A percentile compares a stretch with the other conserved stretches of the same genome.
Conservation (phyloP, 495 filamentous ascomycete species). For the Xylaria telfairii region DNA sequence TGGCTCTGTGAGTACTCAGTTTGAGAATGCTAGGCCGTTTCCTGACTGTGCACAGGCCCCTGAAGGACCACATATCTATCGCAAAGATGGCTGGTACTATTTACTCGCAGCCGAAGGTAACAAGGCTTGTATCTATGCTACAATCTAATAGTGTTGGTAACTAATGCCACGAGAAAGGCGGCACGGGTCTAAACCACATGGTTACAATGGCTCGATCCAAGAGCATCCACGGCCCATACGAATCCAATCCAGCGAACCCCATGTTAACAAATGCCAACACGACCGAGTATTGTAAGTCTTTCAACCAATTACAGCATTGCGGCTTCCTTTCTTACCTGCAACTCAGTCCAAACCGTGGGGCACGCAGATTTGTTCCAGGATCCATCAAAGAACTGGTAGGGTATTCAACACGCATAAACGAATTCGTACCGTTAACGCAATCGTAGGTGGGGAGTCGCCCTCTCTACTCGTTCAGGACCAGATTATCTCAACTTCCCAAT, state of each 20-base stretch:
- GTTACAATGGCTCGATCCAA: constrained; percentile 58
- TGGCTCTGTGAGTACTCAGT: constrained; percentile 34
- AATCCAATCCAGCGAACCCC: constrained; percentile 57
- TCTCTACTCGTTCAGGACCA: constrained; percentile 55
- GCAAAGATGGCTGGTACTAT: constrained; percentile 68
- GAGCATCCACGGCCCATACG: constrained; percentile 62
- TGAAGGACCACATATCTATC: constrained; percentile 71
- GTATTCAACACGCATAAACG: background rate
- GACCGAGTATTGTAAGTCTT: constrained; percentile 47
- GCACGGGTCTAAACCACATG: constrained; percentile 63
- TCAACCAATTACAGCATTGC: too few species aligned
- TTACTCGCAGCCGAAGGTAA: constrained; percentile 68
- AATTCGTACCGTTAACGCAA: background rate
- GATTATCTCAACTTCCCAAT: constrained; percentile 61
- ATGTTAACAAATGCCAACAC: constrained; percentile 62
- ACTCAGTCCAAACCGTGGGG: constrained; percentile 7
- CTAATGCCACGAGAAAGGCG: constrained; percentile 37
- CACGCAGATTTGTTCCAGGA: constrained; percentile 17
- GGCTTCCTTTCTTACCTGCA: background rate
- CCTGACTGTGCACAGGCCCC: constrained; percentile 46
- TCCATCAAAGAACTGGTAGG: constrained; percentile 2
- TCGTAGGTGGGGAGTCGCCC: constrained; percentile 48
- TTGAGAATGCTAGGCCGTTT: background rate
- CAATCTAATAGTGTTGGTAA: background rate
- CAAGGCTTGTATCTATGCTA: background rate